Evolutionary conservation across 768 basidiomycete genomes (phyloP).

Genomic region (Psilocybe azurescens): DNA sequence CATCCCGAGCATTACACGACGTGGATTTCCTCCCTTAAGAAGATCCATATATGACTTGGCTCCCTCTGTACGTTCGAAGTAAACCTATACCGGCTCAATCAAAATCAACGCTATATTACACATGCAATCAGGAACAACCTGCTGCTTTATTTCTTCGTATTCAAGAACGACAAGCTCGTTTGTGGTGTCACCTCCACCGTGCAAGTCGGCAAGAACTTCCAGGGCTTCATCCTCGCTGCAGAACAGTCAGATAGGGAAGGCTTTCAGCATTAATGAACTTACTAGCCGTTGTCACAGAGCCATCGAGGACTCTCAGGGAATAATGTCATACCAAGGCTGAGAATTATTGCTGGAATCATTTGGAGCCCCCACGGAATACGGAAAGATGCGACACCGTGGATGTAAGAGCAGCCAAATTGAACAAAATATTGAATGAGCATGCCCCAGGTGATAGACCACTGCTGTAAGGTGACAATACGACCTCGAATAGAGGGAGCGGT

Average conservation of each 20-base stretch:
- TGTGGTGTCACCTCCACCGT: constrained; percentile 64
- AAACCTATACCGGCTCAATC: constrained; percentile 30
- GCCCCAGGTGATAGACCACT: constrained; percentile 85
- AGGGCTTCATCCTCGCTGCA: constrained; percentile 64
- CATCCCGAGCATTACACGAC: constrained; percentile 73
- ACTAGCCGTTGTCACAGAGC: constrained; percentile 68
- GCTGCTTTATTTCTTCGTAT: constrained; percentile 68
- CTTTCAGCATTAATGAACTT: constrained; percentile 8
- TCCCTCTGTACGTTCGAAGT: constrained; percentile 70
- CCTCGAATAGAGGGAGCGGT: constrained; percentile 74
- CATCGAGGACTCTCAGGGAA: constrained; percentile 79
- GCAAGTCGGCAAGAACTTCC: constrained; percentile 75
- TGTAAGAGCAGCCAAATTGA: constrained; percentile 77
- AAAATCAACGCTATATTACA: no score
- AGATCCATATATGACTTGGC: constrained; percentile 75
- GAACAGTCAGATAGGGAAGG: neutral
- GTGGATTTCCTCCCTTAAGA: constrained; percentile 65
- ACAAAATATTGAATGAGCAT: constrained; percentile 79
- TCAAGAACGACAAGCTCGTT: constrained; percentile 72
- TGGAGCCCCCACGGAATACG: constrained; percentile 84
- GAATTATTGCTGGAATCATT: constrained; percentile 76
- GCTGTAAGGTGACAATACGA: constrained; percentile 76
- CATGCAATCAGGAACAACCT: constrained; percentile 24
- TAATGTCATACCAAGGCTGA: constrained; percentile 67
- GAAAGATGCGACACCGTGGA: constrained; percentile 73